phyloP scores from a whole-genome alignment of 371 early-diverging fungal species.

The Smittium culicis region DNA sequence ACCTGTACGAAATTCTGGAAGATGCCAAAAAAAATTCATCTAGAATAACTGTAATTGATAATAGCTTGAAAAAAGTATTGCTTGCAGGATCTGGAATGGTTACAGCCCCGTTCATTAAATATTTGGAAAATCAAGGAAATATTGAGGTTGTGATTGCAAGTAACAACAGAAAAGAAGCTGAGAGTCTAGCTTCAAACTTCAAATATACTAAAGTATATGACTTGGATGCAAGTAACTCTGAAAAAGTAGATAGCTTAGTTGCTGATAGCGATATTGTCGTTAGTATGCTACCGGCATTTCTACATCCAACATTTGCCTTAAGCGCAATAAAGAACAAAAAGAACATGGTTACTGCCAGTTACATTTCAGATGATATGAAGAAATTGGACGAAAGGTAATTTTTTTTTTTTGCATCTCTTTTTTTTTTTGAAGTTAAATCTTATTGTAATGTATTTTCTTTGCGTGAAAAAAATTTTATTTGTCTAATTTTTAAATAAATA shows the following conservation, averaged over 20 bases:
- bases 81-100: conserved; percentile 91
- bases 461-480: background rate
- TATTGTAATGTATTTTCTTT: background rate
- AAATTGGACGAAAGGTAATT: conserved; percentile 38
- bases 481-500: background rate
- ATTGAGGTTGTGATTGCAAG: conserved; percentile 68
- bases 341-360: conserved; percentile 93
- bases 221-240: conserved; percentile 37
- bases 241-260: conserved; percentile 46
- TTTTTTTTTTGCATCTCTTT: too few relatives aligned
- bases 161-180: conserved; percentile 52
- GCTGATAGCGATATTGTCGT: conserved; percentile 74
- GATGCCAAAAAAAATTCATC: conserved; percentile 18
- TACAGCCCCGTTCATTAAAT: conserved; percentile 75
- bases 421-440: too few relatives aligned
- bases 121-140: conserved; percentile 47
- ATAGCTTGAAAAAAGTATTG: conserved; percentile 36
- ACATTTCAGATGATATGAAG: conserved; percentile 85
- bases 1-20: conserved; percentile 31
- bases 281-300: conserved; percentile 86
- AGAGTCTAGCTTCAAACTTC: conserved; percentile 42
- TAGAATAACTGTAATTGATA: conserved; percentile 19
- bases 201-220: conserved; percentile 28
- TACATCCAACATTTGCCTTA: conserved; percentile 73
- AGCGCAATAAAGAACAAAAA: conserved; percentile 68